Base-by-base conservation (phyloP, 257 asterid genomes). In the Scutellaria galericulata region DNA sequence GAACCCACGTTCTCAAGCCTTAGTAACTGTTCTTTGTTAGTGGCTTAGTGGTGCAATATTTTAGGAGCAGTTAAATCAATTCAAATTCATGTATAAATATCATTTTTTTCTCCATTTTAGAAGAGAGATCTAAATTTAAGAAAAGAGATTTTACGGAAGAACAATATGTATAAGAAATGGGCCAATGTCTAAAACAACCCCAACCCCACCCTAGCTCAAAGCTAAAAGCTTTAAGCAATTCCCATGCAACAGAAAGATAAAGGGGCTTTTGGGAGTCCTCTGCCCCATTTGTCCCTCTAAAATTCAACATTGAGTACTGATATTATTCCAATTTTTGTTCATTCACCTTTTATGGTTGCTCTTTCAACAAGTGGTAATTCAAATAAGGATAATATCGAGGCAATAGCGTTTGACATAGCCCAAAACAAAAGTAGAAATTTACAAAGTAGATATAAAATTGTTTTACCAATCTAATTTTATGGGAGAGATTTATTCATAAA, bases 181-280 rank as follows among this genome's bases (percentile, higher is more conserved):
- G 65, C 88, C 87, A 72, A 51, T 83, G 83, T 75, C 74, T 52
- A 59, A 80, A 66, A 37, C 75, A 80, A 76, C 71, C 46, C 62
- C 14, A 72, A 77, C 77, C 73, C 50, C 69, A 52, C 48, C 71
- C 64, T 69, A 39, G 5, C n/a, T 6, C 7, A 41, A 68, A 53
- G 5, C n/a, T 6, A 5, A 41, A 68, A 53, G 40, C 73, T 37
- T 67, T 67, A 37, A 74, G 48, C 75, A 80, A 78, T 64, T 53
- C 58, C 66, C 40, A 66, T 72, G 67, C 71, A 64, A 46, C 45
- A 66, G 9, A 72, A 41, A 18, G 45, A 22, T 41, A 72, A 72
- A 72, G 71, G 63, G 57, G 68, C 61, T 65, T 55, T 65, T 18
- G 60, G 39, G 14, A 56, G 53, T 69, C 67, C 68, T 72, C 62